Base-by-base conservation (phyloP, 2,329 filamentous ascomycete genomes). In the Paraconiothyrium brasiliense region DNA sequence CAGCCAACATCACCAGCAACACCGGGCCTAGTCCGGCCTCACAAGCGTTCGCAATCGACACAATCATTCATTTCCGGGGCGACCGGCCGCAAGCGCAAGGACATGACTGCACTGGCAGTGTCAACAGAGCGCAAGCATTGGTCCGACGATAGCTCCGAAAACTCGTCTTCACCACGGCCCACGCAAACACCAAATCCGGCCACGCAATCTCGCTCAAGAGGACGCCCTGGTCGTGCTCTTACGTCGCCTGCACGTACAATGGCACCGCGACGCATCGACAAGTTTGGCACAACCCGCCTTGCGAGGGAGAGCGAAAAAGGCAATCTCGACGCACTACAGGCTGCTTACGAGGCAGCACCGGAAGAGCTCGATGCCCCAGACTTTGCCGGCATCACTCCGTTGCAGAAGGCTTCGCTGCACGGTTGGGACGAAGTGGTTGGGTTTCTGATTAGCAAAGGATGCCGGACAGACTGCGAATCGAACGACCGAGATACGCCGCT, bases 361-460 rank as follows among this genome's bases (percentile, higher is more conserved):
- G 92, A 96, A 64, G 93, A 98, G 77, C 79, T 98, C 57, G 92
- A 99, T 69, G 87, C 94, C 60, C 89, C 92, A 27, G 95, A 99
- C 74, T 96, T 97, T 75, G 95, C 95, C 14, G 92, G 93, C n/a
- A 98, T 98, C 72, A 96, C 94, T 0, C 95, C 95, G 27, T 84
- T 99, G 37, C 95, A 99, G 78, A 95, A 97, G 67, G 94, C 95
- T 37, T 89, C 94, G 35, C 85, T 99, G 60, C 91, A 95, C 73
- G 95, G 95, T 7, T 92, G 90, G 76, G 89, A 90, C 35, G 88
- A 95, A 58, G 94, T 98, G 59, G 95, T 98, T 43, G 89, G 92
- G 75, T 90, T 97, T 57, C 82, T 99, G 43, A 89, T 99, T 64
- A 87, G 92, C 9, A 90, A 92, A 64, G 92, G 92, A 37, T 97